Evolutionary conservation across 2,329 filamentous ascomycete genomes (phyloP), one percentile per base, ranked within the genome.

Genomic region (Fusarium pilosicola): DNA sequence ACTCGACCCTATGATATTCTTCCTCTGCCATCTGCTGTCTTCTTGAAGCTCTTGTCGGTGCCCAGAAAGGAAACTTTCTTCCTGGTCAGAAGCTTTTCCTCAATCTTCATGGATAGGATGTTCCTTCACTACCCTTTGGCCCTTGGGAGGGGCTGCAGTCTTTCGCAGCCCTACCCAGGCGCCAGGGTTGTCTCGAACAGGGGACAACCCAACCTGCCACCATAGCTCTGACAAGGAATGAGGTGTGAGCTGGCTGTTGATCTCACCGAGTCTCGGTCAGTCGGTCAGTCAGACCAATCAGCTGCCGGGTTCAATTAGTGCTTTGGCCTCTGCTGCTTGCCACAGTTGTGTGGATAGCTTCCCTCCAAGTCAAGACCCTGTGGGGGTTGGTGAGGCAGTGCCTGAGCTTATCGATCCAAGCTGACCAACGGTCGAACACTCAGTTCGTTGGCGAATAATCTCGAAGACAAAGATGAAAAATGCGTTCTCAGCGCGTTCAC

Each of bases 1-100:
- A 34, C 32, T 34, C 32, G 32, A 34, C 32, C 6, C 14, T 34
- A 1, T 34, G 32, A 34, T 34, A 6, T 34, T 34, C 14, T 15
- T 8, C 3, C 6, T 34, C 14, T 34, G 32, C 7, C 20, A 6
- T 45, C 5, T 17, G 5, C n/a, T 26, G 1, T 26, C 42, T 24
- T 24, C 42, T 9, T 45, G 24, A 13, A 45, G 24, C n/a, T 13
- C 17, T 45, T 10, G 2, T 9, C 24, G 26, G 7, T 26, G 0
- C 7, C 17, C 17, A 26, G 6, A 26, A 9, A 13, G 17, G 17
- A 45, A 24, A 24, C 13, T 20, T 9, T 26, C 3, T 45, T 26
- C 5, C 0, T 5, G 2, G 17, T 24, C 17, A 18, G 6, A 18
- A 45, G 42, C 0, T 26, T 45, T 45, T 26, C 17, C 2, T 45